These are phyloP conservation scores for Calonectria henricotiae DNA, from an alignment of 2,329 filamentous ascomycete species.

Conservation along the genomic window DNA sequence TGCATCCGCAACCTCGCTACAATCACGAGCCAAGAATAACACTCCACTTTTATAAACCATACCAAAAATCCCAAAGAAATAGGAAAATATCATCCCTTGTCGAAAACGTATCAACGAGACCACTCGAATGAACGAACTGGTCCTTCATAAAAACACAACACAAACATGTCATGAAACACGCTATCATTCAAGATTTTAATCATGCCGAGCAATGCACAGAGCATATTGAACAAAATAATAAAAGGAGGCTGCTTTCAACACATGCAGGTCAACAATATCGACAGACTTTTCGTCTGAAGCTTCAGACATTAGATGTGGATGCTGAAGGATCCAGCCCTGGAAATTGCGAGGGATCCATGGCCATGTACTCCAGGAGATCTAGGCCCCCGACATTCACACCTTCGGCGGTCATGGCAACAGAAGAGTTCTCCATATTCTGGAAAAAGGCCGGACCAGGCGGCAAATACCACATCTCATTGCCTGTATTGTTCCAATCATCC, in stretches of 20 bases:
- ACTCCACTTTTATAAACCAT: neutral
- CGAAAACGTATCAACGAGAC: neutral
- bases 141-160: slow-evolving; percentile 14
- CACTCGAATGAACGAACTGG: neutral
- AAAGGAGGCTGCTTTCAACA: neutral
- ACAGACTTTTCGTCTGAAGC: too few species aligned
- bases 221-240: neutral
- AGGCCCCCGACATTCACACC: slow-evolving; percentile 78
- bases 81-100: neutral
- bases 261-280: neutral
- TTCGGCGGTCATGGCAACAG: slow-evolving; percentile 78
- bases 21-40: too few species aligned
- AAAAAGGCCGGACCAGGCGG: slow-evolving; percentile 77
- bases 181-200: slow-evolving; percentile 15
- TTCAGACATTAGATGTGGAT: slow-evolving; percentile 44
- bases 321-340: slow-evolving; percentile 56
- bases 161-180: slow-evolving; percentile 5
- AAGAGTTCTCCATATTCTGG: slow-evolving; percentile 75
- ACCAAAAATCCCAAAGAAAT: neutral
- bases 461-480: slow-evolving; percentile 78
- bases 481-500: slow-evolving; percentile 71
- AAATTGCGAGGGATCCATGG: slow-evolving; percentile 69
- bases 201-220: slow-evolving; percentile 4
- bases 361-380: slow-evolving; percentile 79
- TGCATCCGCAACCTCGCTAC: neutral